These are phyloP conservation scores for Rhizophagus sp. DNA, from an alignment of 192 early-diverging fungal genomes.

Conservation along the genomic window DNA sequence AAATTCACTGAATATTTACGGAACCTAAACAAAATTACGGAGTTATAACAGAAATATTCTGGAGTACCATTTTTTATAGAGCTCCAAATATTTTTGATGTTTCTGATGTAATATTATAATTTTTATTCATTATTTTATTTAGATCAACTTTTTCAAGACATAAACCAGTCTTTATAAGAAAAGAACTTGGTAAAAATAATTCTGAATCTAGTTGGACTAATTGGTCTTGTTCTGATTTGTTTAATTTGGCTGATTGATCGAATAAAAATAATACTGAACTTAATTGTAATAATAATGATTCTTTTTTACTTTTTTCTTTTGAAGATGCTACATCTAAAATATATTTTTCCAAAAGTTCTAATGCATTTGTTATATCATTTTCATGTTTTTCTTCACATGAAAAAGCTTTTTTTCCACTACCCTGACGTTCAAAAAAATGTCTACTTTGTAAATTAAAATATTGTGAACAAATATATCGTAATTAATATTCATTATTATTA, in stretches of 20 bases:
- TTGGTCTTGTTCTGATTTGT: not conserved
- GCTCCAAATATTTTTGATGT: not conserved
- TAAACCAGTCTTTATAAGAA: conserved; percentile 3
- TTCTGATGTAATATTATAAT: not conserved
- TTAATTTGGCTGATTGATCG: not conserved
- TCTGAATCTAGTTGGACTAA: too few relatives aligned
- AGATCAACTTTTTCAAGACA: not conserved
- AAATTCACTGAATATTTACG: too few relatives aligned
- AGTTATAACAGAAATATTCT: too few relatives aligned
- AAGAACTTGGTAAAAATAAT: not conserved
- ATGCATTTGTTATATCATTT: not conserved
- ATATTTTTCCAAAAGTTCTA: conserved; percentile 8
- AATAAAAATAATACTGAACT: not conserved
- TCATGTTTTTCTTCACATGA: conserved; percentile 13
- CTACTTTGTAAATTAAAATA: conserved; percentile 10
- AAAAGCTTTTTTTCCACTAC: not conserved
- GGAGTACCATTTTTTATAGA: too few relatives aligned
- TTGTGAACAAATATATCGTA: not conserved
- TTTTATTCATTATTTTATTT: not conserved
- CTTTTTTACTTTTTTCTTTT: not conserved
- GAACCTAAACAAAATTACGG: too few relatives aligned
- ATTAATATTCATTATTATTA: not conserved
- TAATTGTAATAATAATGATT: conserved; percentile 10
- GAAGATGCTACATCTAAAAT: conserved; percentile 3
- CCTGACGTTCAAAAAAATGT: not conserved